Conservation (phyloP, 2,329 filamentous ascomycete genomes). For the Cladophialophora yegresii region DNA sequence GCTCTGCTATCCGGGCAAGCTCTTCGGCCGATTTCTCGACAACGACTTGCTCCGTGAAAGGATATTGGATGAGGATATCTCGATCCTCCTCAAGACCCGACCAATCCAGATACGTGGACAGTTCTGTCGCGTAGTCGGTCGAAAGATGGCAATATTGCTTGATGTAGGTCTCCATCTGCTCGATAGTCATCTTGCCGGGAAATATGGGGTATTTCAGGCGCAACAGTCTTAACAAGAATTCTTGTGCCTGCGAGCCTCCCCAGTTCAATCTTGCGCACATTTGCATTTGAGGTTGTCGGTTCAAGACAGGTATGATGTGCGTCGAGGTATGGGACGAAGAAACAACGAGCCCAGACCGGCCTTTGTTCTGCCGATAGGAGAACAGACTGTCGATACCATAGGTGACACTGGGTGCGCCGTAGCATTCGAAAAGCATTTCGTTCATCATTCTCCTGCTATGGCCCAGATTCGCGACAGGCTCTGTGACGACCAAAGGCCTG, state of each 20-base stretch:
- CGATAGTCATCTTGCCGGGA: conserved; percentile 78
- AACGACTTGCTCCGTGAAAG: conserved; percentile 86
- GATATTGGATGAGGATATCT: conserved; percentile 86
- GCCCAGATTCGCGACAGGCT: conserved; percentile 84
- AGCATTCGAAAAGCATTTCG: conserved; percentile 95
- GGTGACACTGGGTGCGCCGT: conserved; percentile 82
- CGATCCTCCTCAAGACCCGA: conserved; percentile 79
- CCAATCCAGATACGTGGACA: conserved; percentile 81
- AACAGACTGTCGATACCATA: conserved; percentile 97
- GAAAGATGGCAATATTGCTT: conserved; percentile 89
- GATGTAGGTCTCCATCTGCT: conserved; percentile 84
- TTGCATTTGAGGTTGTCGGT: conserved; percentile 77
- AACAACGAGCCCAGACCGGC: conserved; percentile 81
- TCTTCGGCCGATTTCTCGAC: conserved; percentile 94
- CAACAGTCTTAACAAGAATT: conserved; percentile 88
- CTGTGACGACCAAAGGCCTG: conserved; percentile 89
- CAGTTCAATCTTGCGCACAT: conserved; percentile 91
- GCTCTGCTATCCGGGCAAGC: conserved; percentile 82
- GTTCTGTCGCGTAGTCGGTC: conserved; percentile 76
- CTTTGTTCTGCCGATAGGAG: conserved; percentile 89
- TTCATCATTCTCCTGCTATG: conserved; percentile 95
- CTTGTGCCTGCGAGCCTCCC: conserved; percentile 86
- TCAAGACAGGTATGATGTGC: conserved; percentile 89
- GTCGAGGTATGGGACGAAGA: conserved; percentile 93
- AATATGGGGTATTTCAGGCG: conserved; percentile 85